A percentile compares a stretch with the other conserved stretches of the same genome.
Conservation (phyloP, 208 protist genomes). For the Phytomonas sp. region DNA sequence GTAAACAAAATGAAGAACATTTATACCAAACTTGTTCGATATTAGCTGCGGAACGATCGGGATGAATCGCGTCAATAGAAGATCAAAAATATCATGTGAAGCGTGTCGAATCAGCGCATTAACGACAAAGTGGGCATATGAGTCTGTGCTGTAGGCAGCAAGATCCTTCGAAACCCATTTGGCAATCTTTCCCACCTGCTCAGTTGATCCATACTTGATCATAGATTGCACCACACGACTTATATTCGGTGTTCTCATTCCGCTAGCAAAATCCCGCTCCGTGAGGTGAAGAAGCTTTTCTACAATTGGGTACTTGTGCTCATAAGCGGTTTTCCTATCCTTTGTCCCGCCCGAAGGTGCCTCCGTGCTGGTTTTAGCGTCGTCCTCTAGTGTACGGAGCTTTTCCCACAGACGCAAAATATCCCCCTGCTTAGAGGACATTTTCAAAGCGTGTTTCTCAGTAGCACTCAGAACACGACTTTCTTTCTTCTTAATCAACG, state of each 20-base stretch:
- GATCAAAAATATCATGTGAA: conserved; percentile 59
- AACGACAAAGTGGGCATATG: conserved; percentile 82
- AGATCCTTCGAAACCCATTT: conserved; percentile 55
- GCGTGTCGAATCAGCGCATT: conserved; percentile 76
- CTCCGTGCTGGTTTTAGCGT: conserved; percentile 10
- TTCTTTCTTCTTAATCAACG: conserved; percentile 86
- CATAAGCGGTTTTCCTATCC: conserved; percentile 22
- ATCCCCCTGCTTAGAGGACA: conserved; percentile 81
- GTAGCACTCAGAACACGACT: conserved; percentile 69
- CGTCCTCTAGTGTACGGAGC: conserved; percentile 41
- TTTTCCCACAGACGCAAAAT: conserved; percentile 83
- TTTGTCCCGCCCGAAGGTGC: conserved; percentile 6
- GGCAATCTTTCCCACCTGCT: conserved; percentile 53
- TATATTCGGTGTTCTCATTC: conserved; percentile 59
- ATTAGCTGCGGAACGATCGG: conserved; percentile 52
- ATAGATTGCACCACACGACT: conserved; percentile 88
- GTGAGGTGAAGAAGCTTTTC: conserved; percentile 76
- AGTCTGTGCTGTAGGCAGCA: conserved; percentile 53
- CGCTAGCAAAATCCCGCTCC: conserved; percentile 63
- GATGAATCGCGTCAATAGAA: conserved; percentile 51
- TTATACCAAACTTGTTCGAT: conserved; percentile 82
- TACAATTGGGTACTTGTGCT: conserved; percentile 83
- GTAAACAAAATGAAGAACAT: conserved; percentile 74
- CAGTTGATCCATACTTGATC: conserved; percentile 81
- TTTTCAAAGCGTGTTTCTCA: conserved; percentile 87